Evolutionary conservation across 108 stramenopile species (phyloP), one percentile per base, ranked within the genome.

Genomic region (Cyclotella kingstonii): DNA sequence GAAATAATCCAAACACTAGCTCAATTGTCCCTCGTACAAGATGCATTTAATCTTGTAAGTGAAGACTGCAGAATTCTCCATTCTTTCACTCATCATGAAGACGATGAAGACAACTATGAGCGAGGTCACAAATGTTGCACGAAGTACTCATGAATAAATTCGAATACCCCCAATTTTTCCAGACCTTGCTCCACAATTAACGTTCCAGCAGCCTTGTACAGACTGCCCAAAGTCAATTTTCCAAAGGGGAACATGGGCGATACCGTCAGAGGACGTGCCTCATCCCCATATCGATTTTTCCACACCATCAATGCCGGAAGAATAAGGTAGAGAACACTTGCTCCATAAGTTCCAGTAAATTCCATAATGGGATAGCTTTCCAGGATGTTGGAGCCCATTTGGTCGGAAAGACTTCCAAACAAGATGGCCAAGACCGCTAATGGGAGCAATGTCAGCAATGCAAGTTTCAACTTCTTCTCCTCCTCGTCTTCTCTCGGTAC

Each of bases 241-340:
- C 89, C 89, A 39, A 86, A 57, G 1, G 89, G 89, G n/a, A 90
- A 79, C 78, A 78, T 79, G 41, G 77, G 77, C 34, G 55, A 55
- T 0, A 64, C 66, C 10, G 61, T 62, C 40, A 78, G 19, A 31
- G 77, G 72, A 22, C 60, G 33, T 7, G 60, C 44, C 10, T 82
- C 73, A 17, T 83, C 85, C 2, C 83, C 84, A 36, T 90, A 90
- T 30, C 89, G 54, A 71, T 81, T 71, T 25, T 79, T 52, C 89
- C 89, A 90, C 9, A 83, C 77, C 85, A 90, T 85, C 17, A 90
- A 39, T 2, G 89, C 81, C 12, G 89, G 89, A 41, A 90, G 59
- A 5, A 90, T 60, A 5, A 90, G 57, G 63, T 87, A 90, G 39
- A 90, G 54, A 3, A 75, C 80, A 33, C 76, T 78, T 1, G 83